Conservation (phyloP, 2,329 filamentous ascomycete genomes). For the Tolypocladium inflatum region DNA sequence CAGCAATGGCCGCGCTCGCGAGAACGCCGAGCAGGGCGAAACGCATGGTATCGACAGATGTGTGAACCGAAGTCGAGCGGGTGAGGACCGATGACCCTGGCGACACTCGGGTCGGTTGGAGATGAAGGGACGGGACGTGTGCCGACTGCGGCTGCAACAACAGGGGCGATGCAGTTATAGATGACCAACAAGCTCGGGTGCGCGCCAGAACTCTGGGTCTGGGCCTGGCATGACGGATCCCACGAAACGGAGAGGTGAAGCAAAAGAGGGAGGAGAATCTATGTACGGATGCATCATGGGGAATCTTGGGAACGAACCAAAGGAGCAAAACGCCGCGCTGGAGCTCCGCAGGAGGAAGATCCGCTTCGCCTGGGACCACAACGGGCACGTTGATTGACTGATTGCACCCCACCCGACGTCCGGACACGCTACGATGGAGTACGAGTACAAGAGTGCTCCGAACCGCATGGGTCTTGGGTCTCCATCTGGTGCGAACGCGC, state of each 20-base stretch:
- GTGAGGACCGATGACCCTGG: background rate
- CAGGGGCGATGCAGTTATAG: background rate
- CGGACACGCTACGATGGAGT: background rate
- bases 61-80: background rate
- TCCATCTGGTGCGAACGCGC: background rate
- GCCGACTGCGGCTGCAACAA: background rate
- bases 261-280: background rate
- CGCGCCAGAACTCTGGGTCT: background rate
- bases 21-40: slow-evolving; percentile 7
- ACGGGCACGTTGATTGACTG: background rate
- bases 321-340: background rate
- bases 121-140: background rate
- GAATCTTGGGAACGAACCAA: background rate
- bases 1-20: slow-evolving; percentile 6
- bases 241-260: background rate
- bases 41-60: slow-evolving; percentile 8
- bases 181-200: background rate
- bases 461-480: background rate
- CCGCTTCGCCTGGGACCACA: background rate
- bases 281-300: background rate
- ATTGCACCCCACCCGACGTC: background rate
- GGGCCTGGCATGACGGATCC: background rate
- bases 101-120: background rate
- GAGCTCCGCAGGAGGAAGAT: background rate
- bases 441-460: background rate